A percentile compares a stretch with the other conserved stretches of the same genome.
Evolutionary conservation across 2,329 filamentous ascomycete genomes (phyloP).

Genomic region (Lomentospora prolificans): DNA sequence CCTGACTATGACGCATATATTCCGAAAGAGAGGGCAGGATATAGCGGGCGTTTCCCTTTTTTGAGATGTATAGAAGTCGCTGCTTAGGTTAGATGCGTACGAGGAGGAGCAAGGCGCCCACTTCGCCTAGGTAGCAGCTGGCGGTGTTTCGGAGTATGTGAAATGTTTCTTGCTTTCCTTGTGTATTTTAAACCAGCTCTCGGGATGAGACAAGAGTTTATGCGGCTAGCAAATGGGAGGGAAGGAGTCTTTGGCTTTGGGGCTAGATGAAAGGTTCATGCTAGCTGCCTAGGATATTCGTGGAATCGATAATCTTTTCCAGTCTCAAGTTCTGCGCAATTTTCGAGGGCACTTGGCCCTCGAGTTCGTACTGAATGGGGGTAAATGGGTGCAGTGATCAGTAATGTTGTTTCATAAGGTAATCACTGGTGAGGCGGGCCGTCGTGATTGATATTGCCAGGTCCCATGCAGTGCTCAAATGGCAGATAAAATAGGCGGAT

Average conservation of each 20-base stretch:
- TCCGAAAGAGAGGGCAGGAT: not conserved
- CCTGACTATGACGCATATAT: not conserved
- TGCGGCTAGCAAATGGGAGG: not conserved
- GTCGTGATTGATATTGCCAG: no score
- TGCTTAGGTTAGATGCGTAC: not conserved
- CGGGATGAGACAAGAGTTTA: not conserved
- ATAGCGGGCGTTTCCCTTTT: not conserved
- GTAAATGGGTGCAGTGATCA: no score
- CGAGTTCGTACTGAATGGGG: no score
- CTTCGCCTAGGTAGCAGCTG: not conserved
- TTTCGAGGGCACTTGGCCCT: not conserved
- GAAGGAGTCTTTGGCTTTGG: not conserved
- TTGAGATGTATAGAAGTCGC: not conserved
- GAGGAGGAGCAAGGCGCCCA: not conserved
- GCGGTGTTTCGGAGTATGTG: not conserved
- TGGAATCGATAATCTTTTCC: not conserved
- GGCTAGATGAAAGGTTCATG: not conserved
- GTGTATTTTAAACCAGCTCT: not conserved
- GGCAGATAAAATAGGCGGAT: no score
- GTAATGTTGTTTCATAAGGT: no score
- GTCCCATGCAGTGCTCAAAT: no score
- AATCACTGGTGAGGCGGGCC: no score
- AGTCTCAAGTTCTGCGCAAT: not conserved
- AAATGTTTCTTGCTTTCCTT: not conserved
- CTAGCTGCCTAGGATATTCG: not conserved